Conservation (phyloP, 441 rosid species). For the Jatropha podagrica region DNA sequence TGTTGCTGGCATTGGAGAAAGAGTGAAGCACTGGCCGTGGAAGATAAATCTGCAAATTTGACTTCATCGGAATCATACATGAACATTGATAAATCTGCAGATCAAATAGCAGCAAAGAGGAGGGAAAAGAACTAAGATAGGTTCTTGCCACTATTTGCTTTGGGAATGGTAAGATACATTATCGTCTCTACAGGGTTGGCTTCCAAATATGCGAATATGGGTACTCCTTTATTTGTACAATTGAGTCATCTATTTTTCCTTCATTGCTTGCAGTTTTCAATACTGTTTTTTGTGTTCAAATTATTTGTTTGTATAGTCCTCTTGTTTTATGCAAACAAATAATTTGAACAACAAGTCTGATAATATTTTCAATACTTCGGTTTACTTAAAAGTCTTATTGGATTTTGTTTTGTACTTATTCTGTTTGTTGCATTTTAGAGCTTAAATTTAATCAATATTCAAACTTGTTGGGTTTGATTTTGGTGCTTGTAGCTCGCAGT, state of each 20-base stretch:
- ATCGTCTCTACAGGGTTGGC: slow-evolving; percentile 79
- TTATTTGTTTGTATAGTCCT: too few relatives aligned
- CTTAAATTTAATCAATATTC: neutral
- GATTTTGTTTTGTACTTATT: neutral
- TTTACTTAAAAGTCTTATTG: too few relatives aligned
- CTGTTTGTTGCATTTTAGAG: neutral
- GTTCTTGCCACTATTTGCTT: slow-evolving; percentile 61
- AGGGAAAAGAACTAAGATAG: slow-evolving; percentile 54
- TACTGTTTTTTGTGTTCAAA: neutral
- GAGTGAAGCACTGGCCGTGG: too few relatives aligned
- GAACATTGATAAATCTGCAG: slow-evolving; percentile 56
- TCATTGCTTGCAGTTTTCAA: neutral
- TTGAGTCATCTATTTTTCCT: too few relatives aligned
- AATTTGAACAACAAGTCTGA: too few relatives aligned
- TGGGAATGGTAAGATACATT: slow-evolving; percentile 80
- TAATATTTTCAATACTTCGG: neutral
- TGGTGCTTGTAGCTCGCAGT: neutral
- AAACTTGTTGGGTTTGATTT: neutral
- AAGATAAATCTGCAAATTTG: neutral
- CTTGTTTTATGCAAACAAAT: neutral
- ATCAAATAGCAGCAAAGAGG: slow-evolving; percentile 35
- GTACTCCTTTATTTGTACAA: slow-evolving; percentile 23
- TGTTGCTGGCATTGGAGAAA: too few relatives aligned
- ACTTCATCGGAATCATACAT: slow-evolving; percentile 22
- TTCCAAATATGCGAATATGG: slow-evolving; percentile 98